Conservation (phyloP, 2,329 filamentous ascomycete species). For the Fusarium bulbicola region DNA sequence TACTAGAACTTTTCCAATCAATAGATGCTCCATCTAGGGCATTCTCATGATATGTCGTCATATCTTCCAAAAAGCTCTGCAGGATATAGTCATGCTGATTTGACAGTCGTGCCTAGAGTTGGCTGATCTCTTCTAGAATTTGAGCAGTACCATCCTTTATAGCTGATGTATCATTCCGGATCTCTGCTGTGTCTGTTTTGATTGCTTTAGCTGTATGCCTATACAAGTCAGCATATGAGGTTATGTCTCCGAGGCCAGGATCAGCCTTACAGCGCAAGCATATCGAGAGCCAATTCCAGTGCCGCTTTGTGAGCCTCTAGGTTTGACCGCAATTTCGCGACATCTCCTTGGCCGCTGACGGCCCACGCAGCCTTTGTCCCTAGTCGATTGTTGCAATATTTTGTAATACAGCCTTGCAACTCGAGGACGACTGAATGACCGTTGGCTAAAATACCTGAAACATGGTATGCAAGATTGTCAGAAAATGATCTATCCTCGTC, state of each 20-base stretch:
- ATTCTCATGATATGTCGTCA: not conserved
- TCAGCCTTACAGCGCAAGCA: not conserved
- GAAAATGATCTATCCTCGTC: not conserved
- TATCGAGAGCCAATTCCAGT: not conserved
- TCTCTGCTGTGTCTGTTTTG: not conserved
- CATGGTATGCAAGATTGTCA: not conserved
- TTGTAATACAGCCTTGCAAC: not conserved
- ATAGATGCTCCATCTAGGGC: not conserved
- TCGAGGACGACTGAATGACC: not conserved
- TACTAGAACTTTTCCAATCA: not conserved
- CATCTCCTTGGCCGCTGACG: not conserved
- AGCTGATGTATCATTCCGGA: not conserved
- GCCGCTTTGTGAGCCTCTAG: not conserved
- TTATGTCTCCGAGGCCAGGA: rapidly evolving
- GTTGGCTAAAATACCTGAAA: not conserved
- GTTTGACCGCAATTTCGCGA: not conserved
- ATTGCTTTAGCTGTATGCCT: not conserved
- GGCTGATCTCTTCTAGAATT: not conserved
- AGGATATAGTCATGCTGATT: not conserved
- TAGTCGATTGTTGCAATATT: not conserved
- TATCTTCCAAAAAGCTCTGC: not conserved
- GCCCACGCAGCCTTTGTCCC: not conserved
- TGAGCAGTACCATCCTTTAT: not conserved
- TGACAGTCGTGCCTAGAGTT: not conserved
- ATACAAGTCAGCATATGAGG: not conserved